Evolutionary conservation across 441 rosid species (phyloP).

Genomic region (Corymbia calophylla): DNA sequence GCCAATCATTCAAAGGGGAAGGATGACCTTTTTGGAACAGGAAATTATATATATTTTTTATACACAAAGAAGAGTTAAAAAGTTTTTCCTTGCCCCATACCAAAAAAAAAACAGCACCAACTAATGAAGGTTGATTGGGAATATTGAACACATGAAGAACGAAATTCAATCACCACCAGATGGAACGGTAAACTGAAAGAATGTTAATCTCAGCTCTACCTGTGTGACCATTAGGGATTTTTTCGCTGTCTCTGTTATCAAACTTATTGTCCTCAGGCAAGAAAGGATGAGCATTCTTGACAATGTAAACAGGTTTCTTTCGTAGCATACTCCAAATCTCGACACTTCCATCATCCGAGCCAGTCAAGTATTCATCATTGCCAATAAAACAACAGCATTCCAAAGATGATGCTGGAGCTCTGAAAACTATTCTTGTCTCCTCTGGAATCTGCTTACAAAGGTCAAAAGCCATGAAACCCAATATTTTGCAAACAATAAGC

Average conservation of each 20-base stretch:
- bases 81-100: neutral
- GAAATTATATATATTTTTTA: neutral
- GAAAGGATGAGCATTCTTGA: slow-evolving; percentile 70
- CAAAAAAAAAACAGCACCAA: neutral
- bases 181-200: neutral
- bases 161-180: neutral
- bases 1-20: neutral
- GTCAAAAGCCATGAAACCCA: neutral
- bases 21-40: neutral
- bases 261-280: slow-evolving; percentile 7
- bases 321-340: slow-evolving; percentile 61
- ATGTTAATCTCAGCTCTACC: slow-evolving; percentile 20
- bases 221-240: slow-evolving; percentile 23
- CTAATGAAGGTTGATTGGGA: neutral
- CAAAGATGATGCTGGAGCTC: slow-evolving; percentile 75
- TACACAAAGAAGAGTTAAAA: neutral
- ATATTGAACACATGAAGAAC: neutral
- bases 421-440: slow-evolving; percentile 56
- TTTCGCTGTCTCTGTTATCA: slow-evolving; percentile 16
- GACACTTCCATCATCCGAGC: slow-evolving; percentile 90
- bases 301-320: slow-evolving; percentile 70
- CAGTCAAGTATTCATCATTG: slow-evolving; percentile 80
- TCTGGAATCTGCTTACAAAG: slow-evolving; percentile 62
- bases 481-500: neutral
- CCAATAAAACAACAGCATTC: slow-evolving; percentile 88